Percentiles rank a stretch among this genome's conserved stretches.
phyloP scores from a whole-genome alignment of 352 stramenopile species.

The Phytophthora niederhauseri region DNA sequence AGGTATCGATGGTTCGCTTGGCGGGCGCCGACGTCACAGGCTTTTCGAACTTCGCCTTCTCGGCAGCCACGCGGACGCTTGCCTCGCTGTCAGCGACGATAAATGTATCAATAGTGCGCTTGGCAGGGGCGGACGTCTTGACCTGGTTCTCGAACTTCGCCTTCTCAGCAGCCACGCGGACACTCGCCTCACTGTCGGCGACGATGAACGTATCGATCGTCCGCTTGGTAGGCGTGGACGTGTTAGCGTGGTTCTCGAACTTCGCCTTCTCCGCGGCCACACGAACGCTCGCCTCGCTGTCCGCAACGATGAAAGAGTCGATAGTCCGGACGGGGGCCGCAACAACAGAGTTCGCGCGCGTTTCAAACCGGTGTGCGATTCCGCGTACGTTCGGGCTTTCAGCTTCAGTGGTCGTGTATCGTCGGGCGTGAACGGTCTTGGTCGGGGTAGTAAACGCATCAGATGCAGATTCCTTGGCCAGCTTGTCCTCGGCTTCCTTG shows the following conservation, averaged over 20 bases:
- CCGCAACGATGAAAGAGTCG: conserved; percentile 38
- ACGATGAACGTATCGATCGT: conserved; percentile 42
- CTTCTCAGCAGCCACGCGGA: conserved; percentile 42
- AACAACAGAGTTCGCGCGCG: conserved; percentile 61
- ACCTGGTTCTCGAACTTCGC: conserved; percentile 37
- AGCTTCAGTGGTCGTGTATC: conserved; percentile 19
- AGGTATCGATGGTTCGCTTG: conserved; percentile 37
- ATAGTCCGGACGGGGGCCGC: conserved; percentile 36
- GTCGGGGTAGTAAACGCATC: conserved; percentile 18
- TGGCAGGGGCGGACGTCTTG: conserved; percentile 22
- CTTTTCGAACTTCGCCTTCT: conserved; percentile 40
- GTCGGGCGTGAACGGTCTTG: conserved; percentile 17
- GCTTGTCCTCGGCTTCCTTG: conserved; percentile 35
- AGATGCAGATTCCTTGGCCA: neutral
- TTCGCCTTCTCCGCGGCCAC: conserved; percentile 41
- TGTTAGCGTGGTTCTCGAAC: conserved; percentile 34
- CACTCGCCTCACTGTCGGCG: conserved; percentile 33
- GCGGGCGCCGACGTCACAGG: conserved; percentile 26
- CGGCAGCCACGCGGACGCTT: conserved; percentile 35
- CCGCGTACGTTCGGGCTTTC: conserved; percentile 42
- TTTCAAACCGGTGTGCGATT: conserved; percentile 72
- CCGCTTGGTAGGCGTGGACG: conserved; percentile 25
- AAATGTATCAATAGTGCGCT: conserved; percentile 38
- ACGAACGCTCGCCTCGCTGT: conserved; percentile 37
- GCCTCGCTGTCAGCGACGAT: conserved; percentile 31